These are phyloP conservation scores for Cymbopogon citratus DNA, from an alignment of 176 grass and related monocot species.

Conservation along the genomic window DNA sequence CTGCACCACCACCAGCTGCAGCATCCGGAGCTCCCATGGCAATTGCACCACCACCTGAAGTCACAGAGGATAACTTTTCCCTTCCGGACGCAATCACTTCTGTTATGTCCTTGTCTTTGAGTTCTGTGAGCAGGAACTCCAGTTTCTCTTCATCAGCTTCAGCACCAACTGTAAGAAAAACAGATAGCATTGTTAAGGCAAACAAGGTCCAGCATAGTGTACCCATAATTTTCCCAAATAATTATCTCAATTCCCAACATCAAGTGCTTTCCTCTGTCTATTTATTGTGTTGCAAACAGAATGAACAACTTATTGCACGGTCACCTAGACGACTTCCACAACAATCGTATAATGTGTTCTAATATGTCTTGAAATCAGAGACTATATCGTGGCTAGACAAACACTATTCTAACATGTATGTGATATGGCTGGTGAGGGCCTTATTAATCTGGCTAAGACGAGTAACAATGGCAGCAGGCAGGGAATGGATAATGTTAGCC, in stretches of 20 bases:
- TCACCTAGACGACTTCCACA: not conserved
- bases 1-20: slow-evolving; percentile 43
- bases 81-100: slow-evolving; percentile 70
- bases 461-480: not conserved
- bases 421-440: not conserved
- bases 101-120: slow-evolving; percentile 65
- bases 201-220: not conserved
- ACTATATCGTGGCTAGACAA: not conserved
- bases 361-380: not conserved
- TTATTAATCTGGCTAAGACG: not conserved
- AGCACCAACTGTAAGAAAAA: slow-evolving; percentile 48
- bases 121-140: slow-evolving; percentile 55
- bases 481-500: not conserved
- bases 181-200: not conserved
- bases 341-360: not conserved
- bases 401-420: not conserved
- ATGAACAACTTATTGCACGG: not conserved
- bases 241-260: not conserved
- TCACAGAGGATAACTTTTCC: slow-evolving; percentile 75
- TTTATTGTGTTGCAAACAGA: not conserved
- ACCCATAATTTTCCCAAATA: not conserved
- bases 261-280: not conserved
- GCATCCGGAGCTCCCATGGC: slow-evolving; percentile 43
- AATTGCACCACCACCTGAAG: slow-evolving; percentile 54
- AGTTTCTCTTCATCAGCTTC: slow-evolving; percentile 54